A percentile compares a stretch with the other conserved stretches of the same genome.
phyloP scores from a whole-genome alignment of 805 yeast genomes.

The Kluyveromyces siamensis region DNA sequence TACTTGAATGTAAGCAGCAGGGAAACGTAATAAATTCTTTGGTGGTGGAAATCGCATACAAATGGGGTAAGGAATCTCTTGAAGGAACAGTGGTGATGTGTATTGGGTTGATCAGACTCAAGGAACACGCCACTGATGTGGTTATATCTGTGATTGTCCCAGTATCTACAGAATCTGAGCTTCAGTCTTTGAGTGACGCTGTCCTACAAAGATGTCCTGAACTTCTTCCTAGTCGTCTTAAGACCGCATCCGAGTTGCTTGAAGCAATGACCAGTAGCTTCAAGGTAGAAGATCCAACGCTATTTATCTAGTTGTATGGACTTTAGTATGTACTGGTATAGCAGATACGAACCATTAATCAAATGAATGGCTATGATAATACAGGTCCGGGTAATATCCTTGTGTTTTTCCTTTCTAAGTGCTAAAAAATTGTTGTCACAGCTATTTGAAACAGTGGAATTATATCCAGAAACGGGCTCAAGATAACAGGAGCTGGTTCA shows the following conservation, averaged over 20 bases:
- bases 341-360: too few species aligned
- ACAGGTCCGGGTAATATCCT: too few species aligned
- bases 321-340: too few species aligned
- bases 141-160: conserved; percentile 55
- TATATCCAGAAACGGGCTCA: too few species aligned
- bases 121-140: conserved; percentile 48
- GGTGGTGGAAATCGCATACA: conserved; percentile 37
- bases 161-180: conserved; percentile 14
- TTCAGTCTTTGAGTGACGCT: conserved; percentile 1
- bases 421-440: too few species aligned
- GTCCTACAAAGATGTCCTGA: not conserved
- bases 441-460: too few species aligned
- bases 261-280: conserved; percentile 16
- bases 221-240: conserved; percentile 8
- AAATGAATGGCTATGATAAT: too few species aligned
- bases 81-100: conserved; percentile 39
- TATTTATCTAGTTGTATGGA: conserved; percentile 15
- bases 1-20: conserved; percentile 15
- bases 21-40: conserved; percentile 22
- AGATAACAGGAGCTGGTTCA: too few species aligned
- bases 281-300: conserved; percentile 18
- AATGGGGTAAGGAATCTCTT: conserved; percentile 39
- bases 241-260: conserved; percentile 16
- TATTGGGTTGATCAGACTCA: conserved; percentile 48
- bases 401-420: too few species aligned